Evolutionary conservation across 805 yeast genomes (phyloP), one percentile per base, ranked within the genome.

Genomic region (Pichia exigua): DNA sequence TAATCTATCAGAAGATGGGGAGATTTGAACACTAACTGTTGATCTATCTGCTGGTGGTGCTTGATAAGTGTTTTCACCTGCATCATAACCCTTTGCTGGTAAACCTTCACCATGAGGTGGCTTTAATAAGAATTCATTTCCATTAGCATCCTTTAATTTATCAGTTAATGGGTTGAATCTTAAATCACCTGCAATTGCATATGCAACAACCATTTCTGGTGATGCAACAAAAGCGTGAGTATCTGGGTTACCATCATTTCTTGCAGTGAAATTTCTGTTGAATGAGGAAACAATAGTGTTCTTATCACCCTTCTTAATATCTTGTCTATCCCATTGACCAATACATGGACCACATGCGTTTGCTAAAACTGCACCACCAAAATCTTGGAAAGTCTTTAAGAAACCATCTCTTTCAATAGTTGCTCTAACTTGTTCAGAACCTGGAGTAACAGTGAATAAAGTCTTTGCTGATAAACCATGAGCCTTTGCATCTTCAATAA

Each of bases 301-400:
- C 62, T 76, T 76, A 57, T 83, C 89, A 62, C 73, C 73, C 66
- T 69, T 69, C 62, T 69, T 63, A 55, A 87, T 79, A 66, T 87
- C 95, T 58, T 79, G 77, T 76, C 98, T 86, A 69, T 94, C 97
- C 99, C 99, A 92, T 77, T 92, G 99, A 53, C 99, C 99, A 67
- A 92, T 92, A 76, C 99, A 92, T 65, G 98, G 99, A 61, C 99
- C 99, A 78, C 99, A 92, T 21, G 99, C 99, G 69, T 92, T 92
- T 50, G 98, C 97, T 61, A 92, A 78, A 44, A 92, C 96, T 54
- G 81, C 77, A 60, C 96, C 99, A 54, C 98, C 98, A 62, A 83
- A 85, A 50, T 85, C 81, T 68, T 84, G 83, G 68, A 92, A 90
- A 43, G 84, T 81, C 45, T 84, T 76, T 56, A 87, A 80, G 65